phyloP scores from a whole-genome alignment of 169 alveolate species.

The Cyclospora cayetanensis region DNA sequence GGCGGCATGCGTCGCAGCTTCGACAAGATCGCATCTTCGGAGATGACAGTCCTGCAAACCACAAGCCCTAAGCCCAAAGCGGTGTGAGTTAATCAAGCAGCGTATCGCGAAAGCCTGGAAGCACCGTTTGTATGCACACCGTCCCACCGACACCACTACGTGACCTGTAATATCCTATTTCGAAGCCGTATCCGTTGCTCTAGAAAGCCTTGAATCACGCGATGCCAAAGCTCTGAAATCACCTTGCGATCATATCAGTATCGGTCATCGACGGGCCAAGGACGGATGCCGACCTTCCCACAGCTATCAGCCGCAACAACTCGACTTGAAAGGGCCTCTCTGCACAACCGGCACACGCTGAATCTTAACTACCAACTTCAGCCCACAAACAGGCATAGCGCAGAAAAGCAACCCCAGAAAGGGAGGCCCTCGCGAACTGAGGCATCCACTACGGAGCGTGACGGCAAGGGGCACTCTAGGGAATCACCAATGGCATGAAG shows the following conservation, averaged over 20 bases:
- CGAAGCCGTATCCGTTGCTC: background rate
- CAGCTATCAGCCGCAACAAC: background rate
- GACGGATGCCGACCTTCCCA: constrained; percentile 22
- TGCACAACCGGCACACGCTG: background rate
- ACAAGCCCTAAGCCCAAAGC: background rate
- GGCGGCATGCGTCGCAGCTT: constrained; percentile 5
- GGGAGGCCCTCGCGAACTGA: too few species aligned
- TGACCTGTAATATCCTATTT: too few species aligned
- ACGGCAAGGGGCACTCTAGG: too few species aligned
- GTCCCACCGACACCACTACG: too few species aligned
- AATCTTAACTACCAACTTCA: background rate
- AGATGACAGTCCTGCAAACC: constrained; percentile 18
- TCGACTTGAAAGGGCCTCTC: constrained; percentile 44
- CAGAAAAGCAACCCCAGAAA: too few species aligned
- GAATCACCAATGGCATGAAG: constrained; percentile 4
- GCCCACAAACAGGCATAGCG: background rate
- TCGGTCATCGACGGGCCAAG: constrained; percentile 44
- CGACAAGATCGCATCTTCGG: constrained; percentile 15
- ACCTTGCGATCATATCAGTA: constrained; percentile 35
- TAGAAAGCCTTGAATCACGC: background rate
- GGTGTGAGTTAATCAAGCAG: background rate
- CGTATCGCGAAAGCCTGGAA: background rate
- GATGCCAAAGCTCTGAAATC: background rate
- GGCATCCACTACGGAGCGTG: too few species aligned
- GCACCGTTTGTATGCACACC: too few species aligned